Evolutionary conservation across 1,284 basidiomycete species (phyloP), one percentile per base, ranked within the genome.

Genomic region (Malassezia brasiliensis): DNA sequence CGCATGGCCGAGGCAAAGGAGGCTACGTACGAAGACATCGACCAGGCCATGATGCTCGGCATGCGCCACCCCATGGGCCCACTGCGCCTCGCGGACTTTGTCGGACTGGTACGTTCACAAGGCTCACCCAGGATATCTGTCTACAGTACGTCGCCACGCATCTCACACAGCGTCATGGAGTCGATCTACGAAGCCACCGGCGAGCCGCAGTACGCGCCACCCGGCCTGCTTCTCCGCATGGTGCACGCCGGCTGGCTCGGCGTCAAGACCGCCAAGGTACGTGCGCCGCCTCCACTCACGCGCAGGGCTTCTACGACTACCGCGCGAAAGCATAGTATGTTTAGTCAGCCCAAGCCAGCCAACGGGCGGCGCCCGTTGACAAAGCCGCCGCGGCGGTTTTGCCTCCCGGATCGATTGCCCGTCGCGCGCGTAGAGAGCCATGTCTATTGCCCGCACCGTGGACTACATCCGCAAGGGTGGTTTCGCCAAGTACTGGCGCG

Each of bases 121-220:
- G 5, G 17, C 14, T 42, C 6, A 25, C n/a, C 5, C 39, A 53
- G 51, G 44, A 45, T 40, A 46, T 37, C 25, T 30, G 50, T 15
- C 45, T 40, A 12, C 39, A 32, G 42, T 61, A 12, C 36, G 46
- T 25, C 31, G 4, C 12, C 35, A 1, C 20, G 11, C n/a, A 55
- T 19, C 50, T 34, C 15, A 45, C 37, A 22, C 42, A 65, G 56
- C 36, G 70, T 72, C 59, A 67, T 66, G 64, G 60, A 70, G 50
- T 65, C 64, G n/a, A 50, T 72, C 9, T 60, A 65, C 54, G 48
- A 61, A 14, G 90, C 91, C 59, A 93, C 88, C 11, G 83, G 86
- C 0, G 91, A 96, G 77, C 87, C 86, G n/a, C 96, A 96, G 76
- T 96, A 96, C 76, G 82, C 91, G n/a, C 90, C 91, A 0, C 85